Conservation (phyloP, 495 filamentous ascomycete species). For the Podospora conica region DNA sequence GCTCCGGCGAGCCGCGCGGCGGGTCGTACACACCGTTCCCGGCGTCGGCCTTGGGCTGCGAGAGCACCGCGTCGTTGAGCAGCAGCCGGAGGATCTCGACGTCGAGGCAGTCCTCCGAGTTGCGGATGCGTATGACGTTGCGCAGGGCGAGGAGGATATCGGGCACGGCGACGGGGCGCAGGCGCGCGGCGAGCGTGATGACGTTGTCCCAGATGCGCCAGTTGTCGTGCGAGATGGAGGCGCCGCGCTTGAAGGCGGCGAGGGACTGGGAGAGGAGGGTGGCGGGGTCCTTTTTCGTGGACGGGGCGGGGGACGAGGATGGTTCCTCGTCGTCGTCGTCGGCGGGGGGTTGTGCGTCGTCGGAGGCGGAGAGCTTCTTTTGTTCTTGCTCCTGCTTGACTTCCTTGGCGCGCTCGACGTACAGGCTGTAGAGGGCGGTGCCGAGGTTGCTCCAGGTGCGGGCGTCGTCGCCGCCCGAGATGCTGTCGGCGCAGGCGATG, state of each 20-base stretch:
- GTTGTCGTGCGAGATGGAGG: constrained; percentile 70
- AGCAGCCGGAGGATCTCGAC: constrained; percentile 62
- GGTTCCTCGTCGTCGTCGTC: constrained; percentile 21
- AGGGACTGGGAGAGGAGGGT: constrained; percentile 68
- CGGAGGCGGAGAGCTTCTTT: constrained; percentile 21
- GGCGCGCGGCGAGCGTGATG: constrained; percentile 71
- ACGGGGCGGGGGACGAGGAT: neutral
- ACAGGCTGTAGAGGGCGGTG: constrained; percentile 56
- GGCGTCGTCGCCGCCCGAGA: constrained; percentile 79
- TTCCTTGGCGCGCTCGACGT: constrained; percentile 38
- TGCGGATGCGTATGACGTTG: constrained; percentile 68
- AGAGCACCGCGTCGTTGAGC: constrained; percentile 58
- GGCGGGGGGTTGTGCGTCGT: constrained; percentile 9
- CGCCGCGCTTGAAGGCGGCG: constrained; percentile 75
- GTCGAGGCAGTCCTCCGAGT: constrained; percentile 71
- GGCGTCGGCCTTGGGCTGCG: constrained; percentile 17
- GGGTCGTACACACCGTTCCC: constrained; percentile 36
- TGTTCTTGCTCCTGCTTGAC: constrained; percentile 26
- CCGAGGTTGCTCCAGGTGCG: constrained; percentile 94
- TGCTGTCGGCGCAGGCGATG: constrained; percentile 45
- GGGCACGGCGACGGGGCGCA: constrained; percentile 63
- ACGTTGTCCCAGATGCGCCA: constrained; percentile 95
- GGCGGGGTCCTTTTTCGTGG: constrained; percentile 39
- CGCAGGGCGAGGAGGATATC: constrained; percentile 69
- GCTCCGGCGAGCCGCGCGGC: constrained; percentile 41